A percentile compares a stretch with the other conserved stretches of the same genome.
Conservation (phyloP, 768 basidiomycete species). For the Xerocomus brunneocitrinus region DNA sequence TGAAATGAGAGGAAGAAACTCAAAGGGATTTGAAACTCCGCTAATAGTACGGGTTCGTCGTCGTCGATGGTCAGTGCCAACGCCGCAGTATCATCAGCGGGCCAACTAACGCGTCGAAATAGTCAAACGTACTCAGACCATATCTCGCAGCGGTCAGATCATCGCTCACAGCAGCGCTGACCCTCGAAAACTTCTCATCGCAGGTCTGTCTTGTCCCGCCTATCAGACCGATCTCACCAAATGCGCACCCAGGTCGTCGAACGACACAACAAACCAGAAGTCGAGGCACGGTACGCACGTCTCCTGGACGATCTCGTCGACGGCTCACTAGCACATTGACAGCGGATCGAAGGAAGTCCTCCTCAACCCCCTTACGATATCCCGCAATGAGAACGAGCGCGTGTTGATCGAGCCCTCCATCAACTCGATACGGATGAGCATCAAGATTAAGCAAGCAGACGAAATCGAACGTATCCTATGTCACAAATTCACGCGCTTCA, state of each 20-base stretch:
- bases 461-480: slow-evolving; percentile 97
- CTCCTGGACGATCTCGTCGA: not conserved
- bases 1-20: not conserved
- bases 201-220: slow-evolving; percentile 38
- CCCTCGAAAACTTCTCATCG: slow-evolving; percentile 96
- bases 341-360: slow-evolving; percentile 93
- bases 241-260: slow-evolving; percentile 70
- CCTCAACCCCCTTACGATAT: slow-evolving; percentile 89
- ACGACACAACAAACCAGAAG: slow-evolving; percentile 95
- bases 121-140: slow-evolving; percentile 95
- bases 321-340: slow-evolving; percentile 8
- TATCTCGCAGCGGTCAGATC: slow-evolving; percentile 95
- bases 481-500: slow-evolving; percentile 97
- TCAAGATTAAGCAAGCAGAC: slow-evolving; percentile 99
- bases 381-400: slow-evolving; percentile 94
- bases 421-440: slow-evolving; percentile 94
- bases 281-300: slow-evolving; percentile 71
- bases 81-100: not conserved
- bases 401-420: slow-evolving; percentile 96
- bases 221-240: slow-evolving; percentile 9
- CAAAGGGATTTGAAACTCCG: slow-evolving; percentile 44
- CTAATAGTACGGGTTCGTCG: slow-evolving; percentile 7
- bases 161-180: slow-evolving; percentile 95
- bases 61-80: slow-evolving; percentile 46
- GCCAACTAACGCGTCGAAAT: slow-evolving; percentile 9